Evolutionary conservation across 805 yeast genomes (phyloP), one percentile per base, ranked within the genome.

Genomic region (Teunomyces pallodes): DNA sequence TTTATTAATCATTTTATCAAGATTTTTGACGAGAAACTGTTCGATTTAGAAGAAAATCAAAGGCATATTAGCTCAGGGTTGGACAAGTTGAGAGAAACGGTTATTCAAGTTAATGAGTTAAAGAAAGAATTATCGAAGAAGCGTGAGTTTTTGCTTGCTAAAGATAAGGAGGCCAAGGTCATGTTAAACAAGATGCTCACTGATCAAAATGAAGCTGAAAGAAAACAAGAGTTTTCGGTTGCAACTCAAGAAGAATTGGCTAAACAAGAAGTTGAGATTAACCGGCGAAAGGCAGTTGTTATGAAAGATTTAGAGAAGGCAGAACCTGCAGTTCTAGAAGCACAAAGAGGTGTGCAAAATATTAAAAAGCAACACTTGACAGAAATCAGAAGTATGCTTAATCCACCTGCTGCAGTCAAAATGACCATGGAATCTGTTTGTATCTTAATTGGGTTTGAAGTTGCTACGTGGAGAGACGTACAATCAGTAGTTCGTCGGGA

Each of bases 291-390:
- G 51, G 61, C 64, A 0, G 54, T 60, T 1, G 96, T 89, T 0
- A 60, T 81, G 66, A 61, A 66, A 5, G 92, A 89, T 47, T 72
- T 92, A n/a, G 82, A 79, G 12, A 67, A 73, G 5, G 96, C 91
- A 0, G 94, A 90, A 58, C 97, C 97, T 0, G 85, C 94, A 0
- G 85, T 91, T 5, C 47, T 79, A 2, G 95, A 86, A 53, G 98
- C 98, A 0, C 87, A 86, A 58, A 72, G 79, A 51, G 96, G 96
- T 12, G 98, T 92, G n/a, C 86, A 87, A 54, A 87, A 89, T 56
- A 92, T 92, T 52, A 90, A 90, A 65, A 92, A 92, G 62, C 95
- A 88, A 51, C 97, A 92, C 59, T 72, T 92, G 36, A 87, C 96
- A 1, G 98, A 92, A 65, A 71, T 92, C 27, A 72, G 96, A 59